Percentiles rank a stretch among this genome's conserved stretches.
These are phyloP conservation scores for Pisolithus albus DNA, from an alignment of 768 basidiomycete species.

Conservation along the genomic window DNA sequence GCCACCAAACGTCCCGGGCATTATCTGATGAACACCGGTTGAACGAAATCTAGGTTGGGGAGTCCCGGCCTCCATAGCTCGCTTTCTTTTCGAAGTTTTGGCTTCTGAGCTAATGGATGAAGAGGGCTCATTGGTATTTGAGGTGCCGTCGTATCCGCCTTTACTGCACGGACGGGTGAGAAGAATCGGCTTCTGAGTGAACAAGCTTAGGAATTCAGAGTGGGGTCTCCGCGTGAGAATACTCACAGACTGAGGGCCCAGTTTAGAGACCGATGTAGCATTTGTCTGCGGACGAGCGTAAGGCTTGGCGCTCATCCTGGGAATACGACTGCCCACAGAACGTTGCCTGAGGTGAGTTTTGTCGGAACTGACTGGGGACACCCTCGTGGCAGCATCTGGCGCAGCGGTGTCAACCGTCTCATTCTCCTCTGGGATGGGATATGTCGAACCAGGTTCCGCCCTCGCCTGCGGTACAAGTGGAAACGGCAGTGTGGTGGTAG, in stretches of 20 bases:
- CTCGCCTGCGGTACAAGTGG: slow-evolving; percentile 21
- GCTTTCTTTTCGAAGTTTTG: slow-evolving; percentile 28
- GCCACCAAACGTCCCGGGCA: slow-evolving; percentile 27
- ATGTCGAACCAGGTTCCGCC: slow-evolving; percentile 13
- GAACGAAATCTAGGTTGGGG: slow-evolving; percentile 19
- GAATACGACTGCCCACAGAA: slow-evolving; percentile 48
- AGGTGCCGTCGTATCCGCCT: slow-evolving; percentile 3
- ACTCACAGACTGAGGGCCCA: slow-evolving; percentile 13
- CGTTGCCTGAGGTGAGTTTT: slow-evolving; percentile 47
- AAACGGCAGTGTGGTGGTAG: slow-evolving; percentile 20
- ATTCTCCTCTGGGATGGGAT: slow-evolving; percentile 30
- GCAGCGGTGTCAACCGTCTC: slow-evolving; percentile 6
- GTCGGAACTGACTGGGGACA: slow-evolving; percentile 15
- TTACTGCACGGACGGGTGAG: slow-evolving; percentile 8
- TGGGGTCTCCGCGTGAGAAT: neutral
- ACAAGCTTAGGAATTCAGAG: neutral
- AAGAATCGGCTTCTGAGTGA: slow-evolving; percentile 6
- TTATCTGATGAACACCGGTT: slow-evolving; percentile 30
- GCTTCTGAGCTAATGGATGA: neutral
- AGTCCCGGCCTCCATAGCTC: slow-evolving; percentile 11
- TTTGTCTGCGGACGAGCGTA: slow-evolving; percentile 38
- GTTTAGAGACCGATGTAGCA: slow-evolving; percentile 4
- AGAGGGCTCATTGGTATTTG: slow-evolving; percentile 3
- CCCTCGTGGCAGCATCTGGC: slow-evolving; percentile 9
- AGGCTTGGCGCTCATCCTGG: slow-evolving; percentile 52